Conservation (phyloP, 2,329 filamentous ascomycete species). For the Talaromyces pinophilus region DNA sequence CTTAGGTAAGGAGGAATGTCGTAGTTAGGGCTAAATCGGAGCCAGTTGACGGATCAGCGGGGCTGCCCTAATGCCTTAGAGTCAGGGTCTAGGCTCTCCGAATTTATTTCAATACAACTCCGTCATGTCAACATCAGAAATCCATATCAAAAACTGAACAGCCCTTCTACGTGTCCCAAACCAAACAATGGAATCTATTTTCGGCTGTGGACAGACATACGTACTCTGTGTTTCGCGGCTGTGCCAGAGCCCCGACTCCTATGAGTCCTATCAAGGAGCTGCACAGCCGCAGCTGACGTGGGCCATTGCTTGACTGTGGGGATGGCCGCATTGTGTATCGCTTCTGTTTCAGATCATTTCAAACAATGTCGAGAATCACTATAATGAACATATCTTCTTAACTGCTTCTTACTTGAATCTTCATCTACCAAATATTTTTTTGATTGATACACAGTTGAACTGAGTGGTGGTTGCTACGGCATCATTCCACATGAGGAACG, state of each 20-base stretch:
- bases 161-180: no score
- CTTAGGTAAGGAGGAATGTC: no score
- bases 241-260: conserved; percentile 8
- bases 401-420: background rate
- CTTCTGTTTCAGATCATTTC: conserved; percentile 5
- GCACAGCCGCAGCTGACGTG: conserved; percentile 16
- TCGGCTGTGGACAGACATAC: background rate
- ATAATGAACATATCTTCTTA: background rate
- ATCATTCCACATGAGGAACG: conserved; percentile 4
- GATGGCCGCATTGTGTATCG: conserved; percentile 13
- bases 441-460: background rate
- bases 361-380: background rate
- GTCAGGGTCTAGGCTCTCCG: background rate
- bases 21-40: background rate
- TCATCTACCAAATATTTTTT: background rate
- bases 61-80: background rate
- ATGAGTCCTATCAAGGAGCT: background rate
- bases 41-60: background rate
- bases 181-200: background rate
- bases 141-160: background rate
- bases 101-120: background rate
- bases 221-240: background rate
- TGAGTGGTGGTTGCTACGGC: background rate
- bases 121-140: background rate
- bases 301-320: conserved; percentile 9